Percentiles rank a stretch among this genome's conserved stretches.
Evolutionary conservation across 208 protist species (phyloP).

Genomic region (Porcisia hertigi): DNA sequence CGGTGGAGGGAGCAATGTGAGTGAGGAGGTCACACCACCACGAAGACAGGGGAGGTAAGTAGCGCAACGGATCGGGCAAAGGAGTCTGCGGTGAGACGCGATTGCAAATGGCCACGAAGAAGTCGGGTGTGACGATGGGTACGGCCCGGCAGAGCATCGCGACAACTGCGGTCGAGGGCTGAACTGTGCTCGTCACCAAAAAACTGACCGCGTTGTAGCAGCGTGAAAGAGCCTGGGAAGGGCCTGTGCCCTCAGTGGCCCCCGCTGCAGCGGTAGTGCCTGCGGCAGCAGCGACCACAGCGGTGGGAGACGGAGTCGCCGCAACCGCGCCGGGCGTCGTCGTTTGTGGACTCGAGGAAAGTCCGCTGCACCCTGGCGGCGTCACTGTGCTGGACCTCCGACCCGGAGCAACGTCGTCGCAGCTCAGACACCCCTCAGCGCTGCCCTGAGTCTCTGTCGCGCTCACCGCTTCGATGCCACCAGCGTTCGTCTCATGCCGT

Average conservation of each 20-base stretch:
- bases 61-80: slow-evolving; percentile 38
- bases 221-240: neutral
- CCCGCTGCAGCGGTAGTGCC: neutral
- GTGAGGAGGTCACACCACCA: slow-evolving; percentile 27
- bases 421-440: neutral
- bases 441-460: neutral
- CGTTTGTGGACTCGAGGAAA: slow-evolving; percentile 17
- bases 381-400: neutral
- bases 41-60: slow-evolving; percentile 29
- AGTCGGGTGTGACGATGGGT: slow-evolving; percentile 64
- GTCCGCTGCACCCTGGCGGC: slow-evolving; percentile 11
- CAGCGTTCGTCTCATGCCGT: slow-evolving; percentile 11
- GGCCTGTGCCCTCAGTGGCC: neutral
- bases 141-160: slow-evolving; percentile 58
- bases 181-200: slow-evolving; percentile 38
- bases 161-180: slow-evolving; percentile 55
- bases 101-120: slow-evolving; percentile 49
- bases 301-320: neutral
- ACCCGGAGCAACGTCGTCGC: neutral
- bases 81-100: slow-evolving; percentile 46
- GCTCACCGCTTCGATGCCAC: neutral
- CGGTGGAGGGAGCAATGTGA: neutral
- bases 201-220: slow-evolving; percentile 31
- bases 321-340: slow-evolving; percentile 31
- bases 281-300: neutral